phyloP scores from a whole-genome alignment of 2,329 filamentous ascomycete genomes.

The Sporothrix phasma region DNA sequence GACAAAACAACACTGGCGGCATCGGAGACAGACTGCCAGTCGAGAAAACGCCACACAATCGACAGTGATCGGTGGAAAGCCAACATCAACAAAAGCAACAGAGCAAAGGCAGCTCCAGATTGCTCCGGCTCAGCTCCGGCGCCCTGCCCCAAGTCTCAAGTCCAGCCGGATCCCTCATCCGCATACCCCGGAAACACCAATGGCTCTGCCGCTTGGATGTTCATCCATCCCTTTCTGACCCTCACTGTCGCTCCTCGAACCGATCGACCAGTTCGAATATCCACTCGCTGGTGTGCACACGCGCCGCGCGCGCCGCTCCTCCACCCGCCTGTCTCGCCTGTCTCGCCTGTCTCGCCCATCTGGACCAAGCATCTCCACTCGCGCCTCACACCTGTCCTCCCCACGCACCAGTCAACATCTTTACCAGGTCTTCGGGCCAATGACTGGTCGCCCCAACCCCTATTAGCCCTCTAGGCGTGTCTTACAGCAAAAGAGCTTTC shows the following conservation, averaged over 20 bases:
- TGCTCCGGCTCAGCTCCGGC: no score
- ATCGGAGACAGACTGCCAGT: not conserved
- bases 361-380: not conserved
- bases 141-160: not conserved
- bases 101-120: not conserved
- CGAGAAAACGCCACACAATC: not conserved
- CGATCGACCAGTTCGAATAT: not conserved
- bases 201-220: not conserved
- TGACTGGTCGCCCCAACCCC: slow-evolving; percentile 1
- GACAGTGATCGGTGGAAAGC: no score
- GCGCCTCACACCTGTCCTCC: slow-evolving; percentile 1
- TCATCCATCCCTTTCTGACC: not conserved
- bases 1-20: not conserved
- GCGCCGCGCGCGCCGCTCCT: not conserved
- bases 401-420: not conserved
- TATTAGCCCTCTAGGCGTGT: not conserved
- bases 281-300: not conserved
- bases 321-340: not conserved
- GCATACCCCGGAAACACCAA: not conserved
- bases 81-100: not conserved
- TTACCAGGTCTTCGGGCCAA: slow-evolving; percentile 3
- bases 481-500: not conserved
- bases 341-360: not conserved
- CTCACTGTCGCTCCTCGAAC: slow-evolving; percentile 2
- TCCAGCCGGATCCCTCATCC: not conserved